phyloP scores from a whole-genome alignment of 345 rosid genomes.

The Citrus maxima region DNA sequence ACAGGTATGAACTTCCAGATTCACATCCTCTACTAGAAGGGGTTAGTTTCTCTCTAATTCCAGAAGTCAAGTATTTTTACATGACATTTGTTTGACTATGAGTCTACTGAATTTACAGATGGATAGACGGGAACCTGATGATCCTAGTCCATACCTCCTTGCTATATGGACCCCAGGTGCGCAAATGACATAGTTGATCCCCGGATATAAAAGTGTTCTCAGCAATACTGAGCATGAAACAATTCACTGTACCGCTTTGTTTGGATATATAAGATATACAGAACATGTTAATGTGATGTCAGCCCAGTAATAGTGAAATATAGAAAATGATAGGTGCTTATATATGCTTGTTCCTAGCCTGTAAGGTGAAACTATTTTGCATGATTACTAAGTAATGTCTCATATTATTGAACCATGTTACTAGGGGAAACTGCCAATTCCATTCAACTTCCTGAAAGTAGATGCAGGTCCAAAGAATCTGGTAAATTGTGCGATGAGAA shows the following conservation, averaged over 20 bases:
- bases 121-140: slow-evolving; percentile 80
- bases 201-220: neutral
- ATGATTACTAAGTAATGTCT: neutral
- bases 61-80: neutral
- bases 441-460: slow-evolving; percentile 48
- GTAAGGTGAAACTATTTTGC: neutral
- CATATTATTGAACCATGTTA: slow-evolving; percentile 4
- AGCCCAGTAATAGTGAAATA: neutral
- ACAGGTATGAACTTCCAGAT: slow-evolving; percentile 91
- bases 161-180: slow-evolving; percentile 97
- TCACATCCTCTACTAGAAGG: slow-evolving; percentile 74
- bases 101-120: slow-evolving; percentile 44
- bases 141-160: slow-evolving; percentile 90
- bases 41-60: slow-evolving; percentile 41
- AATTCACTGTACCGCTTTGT: neutral
- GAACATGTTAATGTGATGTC: neutral
- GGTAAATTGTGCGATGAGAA: slow-evolving; percentile 55
- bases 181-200: slow-evolving; percentile 9
- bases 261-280: neutral
- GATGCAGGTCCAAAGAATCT: slow-evolving; percentile 47
- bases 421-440: slow-evolving; percentile 89
- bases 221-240: neutral
- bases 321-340: neutral
- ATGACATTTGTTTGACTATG: neutral
- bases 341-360: neutral